phyloP scores from a whole-genome alignment of 1,284 basidiomycete genomes.

The Chalciporus piperatoides region DNA sequence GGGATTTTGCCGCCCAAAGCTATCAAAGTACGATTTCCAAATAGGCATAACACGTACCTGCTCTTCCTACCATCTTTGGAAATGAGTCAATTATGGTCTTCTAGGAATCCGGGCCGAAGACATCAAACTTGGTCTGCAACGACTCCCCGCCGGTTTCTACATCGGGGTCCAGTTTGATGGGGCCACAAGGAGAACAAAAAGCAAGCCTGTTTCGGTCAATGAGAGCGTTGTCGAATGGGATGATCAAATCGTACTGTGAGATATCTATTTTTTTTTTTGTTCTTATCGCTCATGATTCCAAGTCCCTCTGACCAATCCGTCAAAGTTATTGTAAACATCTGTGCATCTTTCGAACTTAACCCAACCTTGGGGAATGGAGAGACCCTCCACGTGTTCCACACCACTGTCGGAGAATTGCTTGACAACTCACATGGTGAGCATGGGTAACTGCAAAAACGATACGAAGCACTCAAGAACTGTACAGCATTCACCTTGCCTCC shows the following conservation, averaged over 20 bases:
- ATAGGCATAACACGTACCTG: constrained; percentile 2
- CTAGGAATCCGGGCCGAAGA: constrained; percentile 9
- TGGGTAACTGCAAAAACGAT: no score
- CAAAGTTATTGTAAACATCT: no score
- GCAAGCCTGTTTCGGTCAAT: constrained; percentile 1
- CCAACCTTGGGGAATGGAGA: no score
- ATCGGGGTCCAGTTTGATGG: neutral
- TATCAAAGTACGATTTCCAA: neutral
- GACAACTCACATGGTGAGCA: no score
- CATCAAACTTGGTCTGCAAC: constrained; percentile 3
- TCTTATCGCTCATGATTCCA: neutral
- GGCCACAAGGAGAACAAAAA: neutral
- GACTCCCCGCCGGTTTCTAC: constrained; percentile 11
- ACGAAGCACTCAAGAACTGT: no score
- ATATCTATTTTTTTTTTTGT: neutral
- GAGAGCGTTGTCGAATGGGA: constrained; percentile 8
- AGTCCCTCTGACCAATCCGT: constrained; percentile 7
- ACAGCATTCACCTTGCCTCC: no score
- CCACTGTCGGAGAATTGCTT: no score
- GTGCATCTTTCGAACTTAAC: no score
- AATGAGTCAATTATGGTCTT: neutral
- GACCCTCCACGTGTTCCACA: no score
- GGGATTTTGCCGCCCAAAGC: neutral
- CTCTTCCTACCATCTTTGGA: neutral
- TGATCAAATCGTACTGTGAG: constrained; percentile 8